phyloP scores from a whole-genome alignment of 371 early-diverging fungal genomes.

The Mucor piriformis region DNA sequence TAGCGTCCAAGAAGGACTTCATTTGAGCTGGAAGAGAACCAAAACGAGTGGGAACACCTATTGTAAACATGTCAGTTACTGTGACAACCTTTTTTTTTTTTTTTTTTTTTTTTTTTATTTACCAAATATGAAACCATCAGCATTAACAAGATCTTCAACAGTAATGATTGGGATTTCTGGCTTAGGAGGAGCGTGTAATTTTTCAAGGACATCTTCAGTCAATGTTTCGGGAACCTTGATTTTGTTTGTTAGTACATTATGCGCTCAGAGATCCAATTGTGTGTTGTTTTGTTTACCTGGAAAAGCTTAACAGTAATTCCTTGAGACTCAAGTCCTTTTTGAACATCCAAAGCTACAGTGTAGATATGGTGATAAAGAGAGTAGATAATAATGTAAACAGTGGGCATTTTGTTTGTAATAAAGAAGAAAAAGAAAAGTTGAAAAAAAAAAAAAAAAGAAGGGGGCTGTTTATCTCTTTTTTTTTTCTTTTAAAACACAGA shows the following conservation, averaged over 20 bases:
- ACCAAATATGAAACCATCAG: constrained; percentile 84
- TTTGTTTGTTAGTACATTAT: constrained; percentile 17
- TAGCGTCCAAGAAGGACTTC: constrained; percentile 69
- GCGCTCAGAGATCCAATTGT: too few relatives aligned
- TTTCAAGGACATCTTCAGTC: constrained; percentile 61
- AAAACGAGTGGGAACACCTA: constrained; percentile 68
- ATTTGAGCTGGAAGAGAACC: constrained; percentile 79
- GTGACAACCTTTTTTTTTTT: neutral
- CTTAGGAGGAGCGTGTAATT: constrained; percentile 72
- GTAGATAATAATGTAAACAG: constrained; percentile 50
- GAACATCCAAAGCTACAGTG: constrained; percentile 57
- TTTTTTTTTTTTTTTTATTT: constrained; percentile 11
- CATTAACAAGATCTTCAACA: constrained; percentile 61
- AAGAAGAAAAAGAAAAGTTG: neutral
- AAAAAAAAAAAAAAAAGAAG: constrained; percentile 5
- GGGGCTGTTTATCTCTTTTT: too few relatives aligned
- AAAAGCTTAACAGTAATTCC: constrained; percentile 68
- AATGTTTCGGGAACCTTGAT: constrained; percentile 64
- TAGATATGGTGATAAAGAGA: constrained; percentile 61
- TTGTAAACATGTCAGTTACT: neutral
- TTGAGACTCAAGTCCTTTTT: constrained; percentile 60
- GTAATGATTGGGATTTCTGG: constrained; percentile 65
- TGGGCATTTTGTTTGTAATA: constrained; percentile 27
- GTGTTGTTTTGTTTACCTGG: constrained; percentile 36
- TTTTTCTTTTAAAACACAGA: too few relatives aligned